Conservation (phyloP, 23 red algal genomes). For the Cyanidiococcus yangmingshanensis region DNA sequence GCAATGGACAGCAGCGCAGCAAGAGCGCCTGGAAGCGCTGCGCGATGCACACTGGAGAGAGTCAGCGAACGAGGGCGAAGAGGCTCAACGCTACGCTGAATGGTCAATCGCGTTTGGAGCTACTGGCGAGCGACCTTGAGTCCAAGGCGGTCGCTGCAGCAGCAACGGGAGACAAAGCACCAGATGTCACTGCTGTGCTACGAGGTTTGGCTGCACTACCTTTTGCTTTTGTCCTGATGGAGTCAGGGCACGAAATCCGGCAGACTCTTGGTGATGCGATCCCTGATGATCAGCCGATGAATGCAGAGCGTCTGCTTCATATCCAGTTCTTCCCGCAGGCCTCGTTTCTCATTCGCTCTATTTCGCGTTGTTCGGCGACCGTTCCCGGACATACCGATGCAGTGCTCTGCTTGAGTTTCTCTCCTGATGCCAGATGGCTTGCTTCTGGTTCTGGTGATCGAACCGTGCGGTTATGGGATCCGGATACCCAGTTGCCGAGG, state of each 20-base stretch:
- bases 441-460: conserved; percentile 82
- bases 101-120: neutral
- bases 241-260: conserved; percentile 12
- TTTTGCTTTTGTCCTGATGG: neutral
- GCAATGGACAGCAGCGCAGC: neutral
- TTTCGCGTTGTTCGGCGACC: conserved; percentile 51
- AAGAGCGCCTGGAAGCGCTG: neutral
- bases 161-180: too few species aligned
- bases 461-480: conserved; percentile 71
- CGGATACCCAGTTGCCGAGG: conserved; percentile 41
- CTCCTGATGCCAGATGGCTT: conserved; percentile 39
- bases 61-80: neutral
- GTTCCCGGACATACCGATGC: conserved; percentile 81
- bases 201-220: neutral
- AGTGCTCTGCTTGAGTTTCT: conserved; percentile 50
- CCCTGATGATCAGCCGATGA: neutral
- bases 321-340: conserved; percentile 69
- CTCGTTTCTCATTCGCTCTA: conserved; percentile 58
- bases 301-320: conserved; percentile 35
- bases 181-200: too few species aligned
- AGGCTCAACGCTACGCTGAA: neutral
- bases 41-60: neutral
- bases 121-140: neutral
- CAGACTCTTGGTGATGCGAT: conserved; percentile 6
- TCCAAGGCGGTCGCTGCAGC: too few species aligned